Evolutionary conservation across 208 protist genomes (phyloP), one percentile per base, ranked within the genome.

Genomic region (Trypanosoma avium): DNA sequence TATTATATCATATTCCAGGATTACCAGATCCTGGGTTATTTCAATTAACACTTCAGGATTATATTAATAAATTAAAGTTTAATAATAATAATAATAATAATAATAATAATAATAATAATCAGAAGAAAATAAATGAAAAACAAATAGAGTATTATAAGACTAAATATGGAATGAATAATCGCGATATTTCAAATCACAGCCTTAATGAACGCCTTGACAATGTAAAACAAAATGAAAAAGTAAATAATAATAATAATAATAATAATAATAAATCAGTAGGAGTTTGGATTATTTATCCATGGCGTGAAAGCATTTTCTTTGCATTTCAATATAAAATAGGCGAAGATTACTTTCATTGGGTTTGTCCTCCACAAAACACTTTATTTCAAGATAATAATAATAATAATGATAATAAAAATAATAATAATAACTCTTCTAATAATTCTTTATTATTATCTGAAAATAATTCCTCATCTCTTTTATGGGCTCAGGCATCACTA

Each of bases 201-300:
- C 5, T 49, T 17, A 10, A 24, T 27, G 17, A 38, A n/a, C 19
- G 35, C 15, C 50, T 58, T 15, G 1, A 33, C 6, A 19, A 21
- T 42, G n/a, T 30, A 29, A 0, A 40, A n/a, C 10, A 57, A 49
- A 38, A 63, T 5, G 17, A 32, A 5, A 27, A 13, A 33, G 8
- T 53, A 19, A 8, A 42, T 42, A 9, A n/a, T 8, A 42, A n/a
- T 32, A 19, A 35, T 27, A 53, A 21, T 29, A 8, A 30, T 9
- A 61, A 46, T n/a, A 33, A 49, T 49, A 21, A 33, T 9, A 61
- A 50, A n/a, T 4, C 13, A 9, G 65, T 71, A 0, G 65, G 65
- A 29, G 65, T 71, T 10, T 71, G 65, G 65, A 58, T 71, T 21
- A 49, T 71, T 63, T 46, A 58, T 29, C 65, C 65, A n/a, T 59